These are phyloP conservation scores for Yamadazyma songkhlaensis DNA, from an alignment of 1,139 yeast genomes.

Conservation along the genomic window DNA sequence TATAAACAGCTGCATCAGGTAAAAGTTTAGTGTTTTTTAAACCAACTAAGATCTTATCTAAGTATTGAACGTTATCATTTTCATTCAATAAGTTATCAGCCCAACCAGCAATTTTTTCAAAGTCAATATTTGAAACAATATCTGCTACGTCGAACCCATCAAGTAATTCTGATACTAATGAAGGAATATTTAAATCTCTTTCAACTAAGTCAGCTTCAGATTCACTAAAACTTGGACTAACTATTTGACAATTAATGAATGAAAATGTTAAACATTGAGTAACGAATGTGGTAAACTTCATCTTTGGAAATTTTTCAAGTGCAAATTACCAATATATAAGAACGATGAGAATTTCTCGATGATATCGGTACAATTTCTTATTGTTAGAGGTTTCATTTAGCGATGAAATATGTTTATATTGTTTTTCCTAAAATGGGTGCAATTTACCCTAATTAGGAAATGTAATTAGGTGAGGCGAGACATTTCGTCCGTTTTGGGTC, in stretches of 20 bases:
- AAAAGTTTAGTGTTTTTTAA: slow-evolving; percentile 24
- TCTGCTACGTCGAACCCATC: slow-evolving; percentile 20
- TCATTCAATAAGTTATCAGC: slow-evolving; percentile 24
- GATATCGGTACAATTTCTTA: too few relatives aligned
- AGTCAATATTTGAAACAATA: slow-evolving; percentile 19
- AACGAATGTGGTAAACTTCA: slow-evolving; percentile 20
- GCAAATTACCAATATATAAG: not conserved
- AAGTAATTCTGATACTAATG: slow-evolving; percentile 15
- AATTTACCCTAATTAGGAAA: slow-evolving; percentile 6
- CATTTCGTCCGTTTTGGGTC: not conserved
- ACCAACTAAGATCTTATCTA: slow-evolving; percentile 25
- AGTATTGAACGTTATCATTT: slow-evolving; percentile 21
- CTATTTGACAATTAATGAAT: slow-evolving; percentile 12
- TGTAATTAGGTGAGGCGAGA: slow-evolving; percentile 1
- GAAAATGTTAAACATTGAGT: slow-evolving; percentile 17
- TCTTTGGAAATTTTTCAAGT: slow-evolving; percentile 4
- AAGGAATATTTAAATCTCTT: slow-evolving; percentile 20
- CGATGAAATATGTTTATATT: too few relatives aligned
- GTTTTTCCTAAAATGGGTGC: slow-evolving; percentile 4
- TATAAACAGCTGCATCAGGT: slow-evolving; percentile 24
- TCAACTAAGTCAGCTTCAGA: slow-evolving; percentile 16
- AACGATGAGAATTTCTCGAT: too few relatives aligned
- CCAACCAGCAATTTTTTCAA: slow-evolving; percentile 32
- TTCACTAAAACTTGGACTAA: slow-evolving; percentile 11
- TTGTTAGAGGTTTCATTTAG: too few relatives aligned